These are phyloP conservation scores for Wallacemonas sp. DNA, from an alignment of 208 protist species.

Conservation along the genomic window DNA sequence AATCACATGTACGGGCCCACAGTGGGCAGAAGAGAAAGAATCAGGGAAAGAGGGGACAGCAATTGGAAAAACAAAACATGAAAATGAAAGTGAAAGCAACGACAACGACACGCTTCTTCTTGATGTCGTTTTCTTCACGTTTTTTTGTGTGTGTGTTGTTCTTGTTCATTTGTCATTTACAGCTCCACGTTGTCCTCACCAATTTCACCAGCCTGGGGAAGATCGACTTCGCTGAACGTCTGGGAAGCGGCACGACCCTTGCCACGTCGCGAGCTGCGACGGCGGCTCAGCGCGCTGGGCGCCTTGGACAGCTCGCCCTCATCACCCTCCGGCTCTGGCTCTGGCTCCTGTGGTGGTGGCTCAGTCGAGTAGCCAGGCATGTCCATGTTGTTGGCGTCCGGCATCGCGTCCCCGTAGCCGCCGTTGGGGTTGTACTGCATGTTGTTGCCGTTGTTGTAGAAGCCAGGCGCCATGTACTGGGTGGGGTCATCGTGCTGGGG, in stretches of 20 bases:
- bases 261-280: conserved; percentile 24
- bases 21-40: neutral
- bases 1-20: too few relatives aligned
- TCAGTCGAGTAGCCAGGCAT: conserved; percentile 13
- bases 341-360: conserved; percentile 5
- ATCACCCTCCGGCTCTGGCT: neutral
- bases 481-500: conserved; percentile 12
- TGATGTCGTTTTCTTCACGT: neutral
- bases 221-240: conserved; percentile 45
- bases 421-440: conserved; percentile 23
- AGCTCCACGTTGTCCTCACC: conserved; percentile 36
- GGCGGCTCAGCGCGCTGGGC: conserved; percentile 25
- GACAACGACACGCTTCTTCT: neutral
- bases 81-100: conserved; percentile 1
- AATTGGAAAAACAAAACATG: conserved; percentile 11
- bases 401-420: neutral
- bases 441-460: conserved; percentile 26
- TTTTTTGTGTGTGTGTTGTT: neutral
- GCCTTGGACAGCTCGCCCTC: conserved; percentile 4
- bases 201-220: conserved; percentile 43
- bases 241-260: conserved; percentile 26
- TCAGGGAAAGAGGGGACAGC: neutral
- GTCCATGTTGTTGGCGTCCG: neutral
- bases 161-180: conserved; percentile 18
- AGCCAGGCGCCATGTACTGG: conserved; percentile 22